Percentiles rank a stretch among this genome's conserved stretches.
Evolutionary conservation across 805 yeast species (phyloP).

Genomic region (Wickerhamomyces mucosus): DNA sequence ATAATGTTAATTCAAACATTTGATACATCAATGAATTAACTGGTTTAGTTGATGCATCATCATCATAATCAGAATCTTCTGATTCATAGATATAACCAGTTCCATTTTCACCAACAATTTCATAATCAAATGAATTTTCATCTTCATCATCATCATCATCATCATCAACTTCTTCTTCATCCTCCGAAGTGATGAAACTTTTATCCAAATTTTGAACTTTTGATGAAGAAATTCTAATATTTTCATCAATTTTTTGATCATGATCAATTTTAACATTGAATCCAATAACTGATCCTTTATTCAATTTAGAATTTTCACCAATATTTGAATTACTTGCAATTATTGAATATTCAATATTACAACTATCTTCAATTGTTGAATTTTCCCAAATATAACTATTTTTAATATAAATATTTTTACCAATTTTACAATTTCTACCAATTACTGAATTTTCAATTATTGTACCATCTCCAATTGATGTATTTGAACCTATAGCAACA

Average conservation of each 20-base stretch:
- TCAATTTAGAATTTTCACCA: constrained; percentile 40
- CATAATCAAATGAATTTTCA: constrained; percentile 1
- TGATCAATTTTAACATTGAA: constrained; percentile 60
- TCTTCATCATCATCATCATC: constrained; percentile 8
- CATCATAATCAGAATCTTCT: constrained; percentile 22
- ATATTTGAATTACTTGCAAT: constrained; percentile 59
- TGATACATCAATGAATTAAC: constrained; percentile 33
- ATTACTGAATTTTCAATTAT: constrained; percentile 59
- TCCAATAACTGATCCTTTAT: constrained; percentile 74
- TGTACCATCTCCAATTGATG: constrained; percentile 72
- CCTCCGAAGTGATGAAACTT: constrained; percentile 11
- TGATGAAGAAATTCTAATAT: constrained; percentile 42
- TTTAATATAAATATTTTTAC: constrained; percentile 58
- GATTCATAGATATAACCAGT: constrained; percentile 28
- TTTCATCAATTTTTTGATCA: constrained; percentile 36
- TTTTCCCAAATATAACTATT: constrained; percentile 88
- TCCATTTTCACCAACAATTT: constrained; percentile 18
- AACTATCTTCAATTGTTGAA: constrained; percentile 59
- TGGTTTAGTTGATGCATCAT: constrained; percentile 17
- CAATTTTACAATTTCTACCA: constrained; percentile 82
- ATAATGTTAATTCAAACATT: constrained; percentile 37
- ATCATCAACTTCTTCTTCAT: constrained; percentile 18
- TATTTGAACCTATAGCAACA: constrained; percentile 72
- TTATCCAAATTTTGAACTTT: constrained; percentile 24
- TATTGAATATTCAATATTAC: constrained; percentile 50